Base-by-base conservation (phyloP, 345 rosid species). In the Pistacia integerrima region DNA sequence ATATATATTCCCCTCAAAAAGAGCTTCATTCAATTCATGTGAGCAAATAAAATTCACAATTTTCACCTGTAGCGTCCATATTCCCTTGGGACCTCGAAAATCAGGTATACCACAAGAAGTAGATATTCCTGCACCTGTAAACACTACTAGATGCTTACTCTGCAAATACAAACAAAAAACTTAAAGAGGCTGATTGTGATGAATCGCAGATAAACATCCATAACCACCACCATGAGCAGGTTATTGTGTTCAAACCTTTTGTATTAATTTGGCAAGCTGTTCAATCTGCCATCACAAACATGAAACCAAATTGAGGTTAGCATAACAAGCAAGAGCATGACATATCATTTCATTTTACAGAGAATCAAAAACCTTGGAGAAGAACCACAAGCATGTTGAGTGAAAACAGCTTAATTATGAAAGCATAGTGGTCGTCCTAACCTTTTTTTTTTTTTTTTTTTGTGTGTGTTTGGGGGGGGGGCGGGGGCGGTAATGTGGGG, bases 101-200 rank as follows among this genome's bases (percentile, higher is more conserved):
- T 96, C 97, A 77, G 99, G 98, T 75, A 96, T 96, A 56, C 99
- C 97, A 81, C 99, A 92, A 77, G 99, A 91, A 57, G 99, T 93
- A 70, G 99, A 96, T 81, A 93, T 93, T 78, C 99, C 98, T 20
- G 99, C 99, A 82, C 98, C 98, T 52, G 98, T 96, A 77, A 96
- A 96, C 74, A 88, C 98, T 76, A 93, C 98, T 77, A 96, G 94
- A 88, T 93, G 99, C 92, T 90, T 93, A 85, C 98, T 92, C 99
- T 96, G 97, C 93, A 92, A 86, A 77, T 73, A 83, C 49, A 80
- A 82, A 83, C 80, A 80, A 73, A 70, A 76, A 52, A 48, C 57
- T 81, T 85, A 61, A 81, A 77, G 52, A 74, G 25, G 73, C 78
- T 72, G 49, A 72, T 70, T 18, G 35, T 28, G 38, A 71, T 20